These are phyloP conservation scores for Naegleria lovaniensis DNA, from an alignment of 208 protist species.

Conservation along the genomic window DNA sequence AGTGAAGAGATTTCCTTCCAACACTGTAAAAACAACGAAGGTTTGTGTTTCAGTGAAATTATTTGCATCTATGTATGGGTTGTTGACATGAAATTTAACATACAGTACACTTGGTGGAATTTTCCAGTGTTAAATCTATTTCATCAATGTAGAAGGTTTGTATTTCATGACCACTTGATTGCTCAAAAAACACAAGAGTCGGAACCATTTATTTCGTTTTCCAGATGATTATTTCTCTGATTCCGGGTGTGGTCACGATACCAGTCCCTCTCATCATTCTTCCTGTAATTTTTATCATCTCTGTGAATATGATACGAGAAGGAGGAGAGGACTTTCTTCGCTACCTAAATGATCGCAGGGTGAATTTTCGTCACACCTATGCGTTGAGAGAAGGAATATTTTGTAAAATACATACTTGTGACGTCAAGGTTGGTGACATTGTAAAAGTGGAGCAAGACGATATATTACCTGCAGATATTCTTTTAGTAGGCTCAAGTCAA, in stretches of 20 bases:
- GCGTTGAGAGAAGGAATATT: not conserved
- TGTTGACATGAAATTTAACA: too few relatives aligned
- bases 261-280: not conserved
- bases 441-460: constrained; percentile 30
- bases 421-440: constrained; percentile 39
- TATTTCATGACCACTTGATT: too few relatives aligned
- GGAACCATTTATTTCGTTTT: not conserved
- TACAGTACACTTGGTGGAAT: not conserved
- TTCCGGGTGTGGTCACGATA: not conserved
- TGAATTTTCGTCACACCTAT: not conserved
- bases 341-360: not conserved
- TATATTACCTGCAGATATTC: constrained; percentile 38
- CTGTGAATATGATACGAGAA: not conserved
- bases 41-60: too few relatives aligned
- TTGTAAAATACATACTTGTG: constrained; percentile 16
- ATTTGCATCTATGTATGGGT: too few relatives aligned
- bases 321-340: not conserved
- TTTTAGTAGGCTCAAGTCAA: constrained; percentile 33
- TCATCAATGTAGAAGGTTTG: constrained; percentile 3
- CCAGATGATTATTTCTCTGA: not conserved
- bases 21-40: not conserved
- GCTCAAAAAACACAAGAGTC: too few relatives aligned
- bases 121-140: not conserved
- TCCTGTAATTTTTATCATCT: not conserved
- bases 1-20: not conserved